Conservation (phyloP, 2,329 filamentous ascomycete genomes). For the Cryoendolithus antarcticus region DNA sequence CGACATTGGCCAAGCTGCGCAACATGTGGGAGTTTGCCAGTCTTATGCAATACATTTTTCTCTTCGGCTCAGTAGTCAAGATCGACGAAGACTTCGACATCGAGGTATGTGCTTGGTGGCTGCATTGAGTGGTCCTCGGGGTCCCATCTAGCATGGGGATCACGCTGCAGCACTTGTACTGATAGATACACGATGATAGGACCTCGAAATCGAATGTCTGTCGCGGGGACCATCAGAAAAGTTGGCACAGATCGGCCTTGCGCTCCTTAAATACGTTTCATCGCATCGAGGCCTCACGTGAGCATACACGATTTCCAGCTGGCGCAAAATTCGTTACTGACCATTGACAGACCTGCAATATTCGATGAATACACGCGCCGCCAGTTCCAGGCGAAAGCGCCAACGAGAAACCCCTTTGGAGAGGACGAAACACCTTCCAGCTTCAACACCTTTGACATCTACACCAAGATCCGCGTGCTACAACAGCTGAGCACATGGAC, state of each 20-base stretch:
- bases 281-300: slow-evolving; percentile 88
- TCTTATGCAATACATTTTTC: slow-evolving; percentile 82
- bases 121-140: too few relatives aligned
- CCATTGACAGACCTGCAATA: slow-evolving; percentile 53
- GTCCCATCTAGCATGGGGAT: not conserved
- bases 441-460: slow-evolving; percentile 72
- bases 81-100: slow-evolving; percentile 81
- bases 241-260: slow-evolving; percentile 70
- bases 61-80: slow-evolving; percentile 82
- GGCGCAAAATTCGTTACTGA: slow-evolving; percentile 6
- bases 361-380: slow-evolving; percentile 90
- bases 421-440: slow-evolving; percentile 56
- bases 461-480: slow-evolving; percentile 69
- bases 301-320: slow-evolving; percentile 24
- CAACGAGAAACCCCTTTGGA: slow-evolving; percentile 74
- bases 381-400: slow-evolving; percentile 73
- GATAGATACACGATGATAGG: slow-evolving; percentile 39
- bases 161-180: slow-evolving; percentile 12
- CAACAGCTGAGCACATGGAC: slow-evolving; percentile 86
- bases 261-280: slow-evolving; percentile 82
- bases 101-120: slow-evolving; percentile 50
- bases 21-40: slow-evolving; percentile 96
- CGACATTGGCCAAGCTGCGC: slow-evolving; percentile 55
- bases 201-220: slow-evolving; percentile 78
- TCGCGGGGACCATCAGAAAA: slow-evolving; percentile 61